A percentile compares a stretch with the other conserved stretches of the same genome.
Evolutionary conservation across 495 filamentous ascomycete genomes (phyloP).

Genomic region (Aspergillus bridgeri): DNA sequence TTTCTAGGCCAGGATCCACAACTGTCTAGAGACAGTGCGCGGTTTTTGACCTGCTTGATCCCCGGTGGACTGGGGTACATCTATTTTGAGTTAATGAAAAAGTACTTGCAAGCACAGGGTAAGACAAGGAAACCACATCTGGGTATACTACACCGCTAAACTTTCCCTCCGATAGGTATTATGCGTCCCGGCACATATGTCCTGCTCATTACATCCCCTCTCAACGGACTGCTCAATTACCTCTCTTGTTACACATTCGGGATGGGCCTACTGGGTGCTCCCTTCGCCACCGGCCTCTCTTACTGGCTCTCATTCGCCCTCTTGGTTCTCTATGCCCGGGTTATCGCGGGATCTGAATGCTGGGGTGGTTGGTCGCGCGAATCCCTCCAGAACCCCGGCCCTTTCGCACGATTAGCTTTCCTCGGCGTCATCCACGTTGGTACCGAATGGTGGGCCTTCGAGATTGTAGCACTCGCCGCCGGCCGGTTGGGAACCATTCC

Average conservation of each 20-base stretch:
- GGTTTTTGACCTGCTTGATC: slow-evolving; percentile 73
- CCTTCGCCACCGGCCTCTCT: slow-evolving; percentile 75
- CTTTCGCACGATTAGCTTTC: slow-evolving; percentile 72
- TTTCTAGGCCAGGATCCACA: slow-evolving; percentile 75
- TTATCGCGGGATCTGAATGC: slow-evolving; percentile 67
- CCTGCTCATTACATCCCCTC: slow-evolving; percentile 74
- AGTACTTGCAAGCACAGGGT: slow-evolving; percentile 90
- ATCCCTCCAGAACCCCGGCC: slow-evolving; percentile 61
- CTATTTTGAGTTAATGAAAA: slow-evolving; percentile 90
- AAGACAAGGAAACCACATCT: slow-evolving; percentile 4
- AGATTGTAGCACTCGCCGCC: slow-evolving; percentile 89
- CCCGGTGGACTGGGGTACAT: slow-evolving; percentile 88
- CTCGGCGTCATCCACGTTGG: slow-evolving; percentile 86
- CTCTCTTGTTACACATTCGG: slow-evolving; percentile 71
- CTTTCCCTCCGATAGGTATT: slow-evolving; percentile 52
- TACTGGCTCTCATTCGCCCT: slow-evolving; percentile 86
- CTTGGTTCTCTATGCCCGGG: slow-evolving; percentile 71
- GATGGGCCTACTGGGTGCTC: slow-evolving; percentile 74
- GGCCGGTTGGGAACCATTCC: slow-evolving; percentile 79
- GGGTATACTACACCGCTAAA: not conserved
- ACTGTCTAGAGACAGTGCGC: slow-evolving; percentile 70
- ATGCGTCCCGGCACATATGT: slow-evolving; percentile 88
- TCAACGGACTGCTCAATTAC: slow-evolving; percentile 76
- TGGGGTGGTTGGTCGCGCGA: slow-evolving; percentile 79
- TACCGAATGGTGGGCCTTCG: slow-evolving; percentile 96